A percentile compares a stretch with the other conserved stretches of the same genome.
Evolutionary conservation across 2,329 filamentous ascomycete genomes (phyloP).

Genomic region (Penicillium brasilianum): DNA sequence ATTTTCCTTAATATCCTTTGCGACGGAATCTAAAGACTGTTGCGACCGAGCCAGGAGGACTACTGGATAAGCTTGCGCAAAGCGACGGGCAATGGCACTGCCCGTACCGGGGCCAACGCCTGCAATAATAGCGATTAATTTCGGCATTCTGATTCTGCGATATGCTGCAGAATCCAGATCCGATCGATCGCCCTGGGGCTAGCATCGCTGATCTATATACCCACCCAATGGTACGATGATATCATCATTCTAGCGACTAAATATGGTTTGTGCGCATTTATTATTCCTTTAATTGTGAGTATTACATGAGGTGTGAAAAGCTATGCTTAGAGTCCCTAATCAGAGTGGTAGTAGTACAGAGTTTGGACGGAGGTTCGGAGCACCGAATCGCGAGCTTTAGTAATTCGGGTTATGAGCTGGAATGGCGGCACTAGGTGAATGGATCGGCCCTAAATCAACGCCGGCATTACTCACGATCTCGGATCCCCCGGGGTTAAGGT

Average conservation of each 20-base stretch:
- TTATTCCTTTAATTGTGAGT: not conserved
- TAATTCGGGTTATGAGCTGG: not conserved
- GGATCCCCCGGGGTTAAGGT: no score
- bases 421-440: not conserved
- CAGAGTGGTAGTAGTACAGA: no score
- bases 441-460: not conserved
- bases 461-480: not conserved
- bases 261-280: not conserved
- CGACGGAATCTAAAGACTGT: slow-evolving; percentile 68
- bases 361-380: no score
- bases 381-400: not conserved
- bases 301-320: not conserved
- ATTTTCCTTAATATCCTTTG: slow-evolving; percentile 68
- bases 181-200: not conserved
- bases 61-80: slow-evolving; percentile 70
- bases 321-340: no score
- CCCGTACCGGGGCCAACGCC: slow-evolving; percentile 30
- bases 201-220: not conserved
- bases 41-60: slow-evolving; percentile 74
- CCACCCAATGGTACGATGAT: not conserved
- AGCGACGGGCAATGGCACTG: slow-evolving; percentile 56
- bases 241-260: not conserved
- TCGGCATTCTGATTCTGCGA: slow-evolving; percentile 11
- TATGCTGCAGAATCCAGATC: not conserved
- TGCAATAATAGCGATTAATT: slow-evolving; percentile 29